phyloP scores from a whole-genome alignment of 2,329 filamentous ascomycete species.

The Diaporthe ilicicola region DNA sequence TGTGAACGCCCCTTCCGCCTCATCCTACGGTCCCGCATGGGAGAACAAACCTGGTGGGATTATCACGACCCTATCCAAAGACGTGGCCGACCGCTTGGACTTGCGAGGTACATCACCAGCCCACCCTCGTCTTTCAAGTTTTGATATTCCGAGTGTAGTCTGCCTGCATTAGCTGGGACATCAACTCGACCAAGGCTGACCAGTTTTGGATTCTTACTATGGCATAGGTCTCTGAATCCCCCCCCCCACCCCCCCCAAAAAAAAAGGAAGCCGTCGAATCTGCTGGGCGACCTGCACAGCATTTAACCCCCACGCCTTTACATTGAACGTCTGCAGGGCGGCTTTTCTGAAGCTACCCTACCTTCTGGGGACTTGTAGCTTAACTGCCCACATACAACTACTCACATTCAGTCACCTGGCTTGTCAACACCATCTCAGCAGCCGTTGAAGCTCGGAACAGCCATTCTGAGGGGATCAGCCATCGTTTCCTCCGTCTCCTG shows the following conservation, averaged over 20 bases:
- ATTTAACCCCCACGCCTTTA: not conserved
- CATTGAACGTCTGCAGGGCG: not conserved
- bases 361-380: not conserved
- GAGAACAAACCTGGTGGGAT: not conserved
- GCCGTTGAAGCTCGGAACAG: not conserved
- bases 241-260: no score
- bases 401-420: slow-evolving; percentile 13
- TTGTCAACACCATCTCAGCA: not conserved
- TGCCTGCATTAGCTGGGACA: not conserved
- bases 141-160: not conserved
- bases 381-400: slow-evolving; percentile 5
- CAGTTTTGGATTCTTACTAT: not conserved
- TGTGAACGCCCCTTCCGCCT: not conserved
- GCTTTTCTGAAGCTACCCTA: slow-evolving; percentile 2
- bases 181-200: slow-evolving; percentile 2
- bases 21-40: not conserved
- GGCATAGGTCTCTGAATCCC: not conserved
- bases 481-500: not conserved
- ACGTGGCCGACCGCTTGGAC: not conserved
- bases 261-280: not conserved
- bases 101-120: not conserved
- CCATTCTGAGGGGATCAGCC: not conserved
- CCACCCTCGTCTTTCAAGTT: not conserved
- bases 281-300: not conserved
- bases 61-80: not conserved